Evolutionary conservation across 495 filamentous ascomycete genomes (phyloP), one percentile per base, ranked within the genome.

Genomic region (Cairneyella variabilis): DNA sequence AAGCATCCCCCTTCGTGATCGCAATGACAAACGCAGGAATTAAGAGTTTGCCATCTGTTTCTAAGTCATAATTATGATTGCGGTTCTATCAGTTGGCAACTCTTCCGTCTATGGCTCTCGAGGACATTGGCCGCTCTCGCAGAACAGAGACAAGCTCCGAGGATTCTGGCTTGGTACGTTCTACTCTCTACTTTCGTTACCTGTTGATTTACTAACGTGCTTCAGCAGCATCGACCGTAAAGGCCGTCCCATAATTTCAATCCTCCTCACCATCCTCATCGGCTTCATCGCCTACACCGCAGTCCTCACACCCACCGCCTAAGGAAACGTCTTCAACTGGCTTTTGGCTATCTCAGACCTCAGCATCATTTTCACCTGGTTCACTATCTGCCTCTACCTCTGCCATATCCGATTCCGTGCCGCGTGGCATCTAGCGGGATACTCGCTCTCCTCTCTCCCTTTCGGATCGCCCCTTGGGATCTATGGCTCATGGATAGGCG

Each of bases 301-400:
- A 30, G 87, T 85, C 18, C 80, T 87, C 3, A 66, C 78, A 52
- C 74, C 89, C 61, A 69, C 72, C 12, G 69, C 79, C 1, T 16
- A 45, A 39, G 11, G 9, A 18, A 8, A 34, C 11, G 88, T 89
- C 0, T 89, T 97, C 57, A 71, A 73, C 32, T 97, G 92, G 92
- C 86, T 97, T 73, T 77, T 96, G 53, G 89, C 91, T 27, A 80
- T 95, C 38, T 93, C 89, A 0, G 91, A 88, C 43, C 80, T 97
- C 14, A 90, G 86, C 0, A 87, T 86, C 20, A 85, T 97, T 70
- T 89, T 97, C 73, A 96, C 91, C 36, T 97, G 92, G 92, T 83
- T 83, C 43, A 89, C 86, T 34, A 89, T 97, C 67, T 96, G 90
- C 64, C 71, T 93, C 0, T 76, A 80, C 0, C 71, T 93, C 0